Evolutionary conservation across 768 basidiomycete species (phyloP), one percentile per base, ranked within the genome.

Genomic region (Suillus fuscotomentosus): DNA sequence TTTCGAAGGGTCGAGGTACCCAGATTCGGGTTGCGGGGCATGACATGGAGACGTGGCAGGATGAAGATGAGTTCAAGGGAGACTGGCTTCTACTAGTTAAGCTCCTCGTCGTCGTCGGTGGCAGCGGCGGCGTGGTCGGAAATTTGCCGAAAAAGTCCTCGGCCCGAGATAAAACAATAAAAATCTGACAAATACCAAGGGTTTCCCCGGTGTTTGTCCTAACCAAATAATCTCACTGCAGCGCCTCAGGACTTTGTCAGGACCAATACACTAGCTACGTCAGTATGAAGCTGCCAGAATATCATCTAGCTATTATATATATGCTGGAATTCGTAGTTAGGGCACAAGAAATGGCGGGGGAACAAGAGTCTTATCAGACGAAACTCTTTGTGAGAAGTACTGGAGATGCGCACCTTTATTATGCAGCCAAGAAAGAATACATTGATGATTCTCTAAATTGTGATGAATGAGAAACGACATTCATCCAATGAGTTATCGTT

Each of bases 21-120:
- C 81, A 88, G 78, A 79, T 86, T 86, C 72, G 86, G 88, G 78
- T 87, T 88, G 73, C 90, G 90, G 85, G 90, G 90, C 91, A 92
- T 92, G 77, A 89, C 89, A 92, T 91, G 88, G 88, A 88, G 82
- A 71, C 74, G 75, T 72, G 70, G 70, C 68, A 71, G 70, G 70
- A 68, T 72, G 75, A 71, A 74, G 67, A 69, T 66, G 75, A 79
- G 80, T 78, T 77, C 77, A 74, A 78, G 75, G 77, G 70, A 66
- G 17, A 67, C 72, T 69, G 71, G 68, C 64, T 34, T 55, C 62
- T 65, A 66, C 73, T 72, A 70, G 69, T 68, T 67, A 70, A 70
- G 70, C 66, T 66, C 66, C 71, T 72, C 64, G 74, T 81, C 79
- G 81, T 78, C 77, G 79, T 80, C 79, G 82, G 80, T 76, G 79